These are phyloP conservation scores for Rhodotorula sp. DNA, from an alignment of 1,284 basidiomycete genomes.

Conservation along the genomic window DNA sequence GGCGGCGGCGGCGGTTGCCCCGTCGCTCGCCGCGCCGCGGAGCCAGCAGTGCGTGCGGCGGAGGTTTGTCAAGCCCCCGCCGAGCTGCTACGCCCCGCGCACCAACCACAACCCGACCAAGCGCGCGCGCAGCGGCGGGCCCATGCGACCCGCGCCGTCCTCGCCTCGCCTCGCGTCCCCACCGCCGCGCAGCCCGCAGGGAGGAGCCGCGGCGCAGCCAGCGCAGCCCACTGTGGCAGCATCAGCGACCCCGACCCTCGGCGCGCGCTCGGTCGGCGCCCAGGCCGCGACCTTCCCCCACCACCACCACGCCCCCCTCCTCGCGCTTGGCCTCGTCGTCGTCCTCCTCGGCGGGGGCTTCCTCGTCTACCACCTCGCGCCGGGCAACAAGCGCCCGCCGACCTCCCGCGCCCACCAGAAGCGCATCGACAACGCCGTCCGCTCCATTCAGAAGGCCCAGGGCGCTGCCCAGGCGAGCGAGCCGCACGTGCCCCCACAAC, in stretches of 20 bases:
- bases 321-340: conserved; percentile 10
- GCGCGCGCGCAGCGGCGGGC: neutral
- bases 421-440: neutral
- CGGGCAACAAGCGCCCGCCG: neutral
- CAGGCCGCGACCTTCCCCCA: neutral
- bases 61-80: conserved; percentile 2
- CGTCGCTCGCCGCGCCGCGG: no score
- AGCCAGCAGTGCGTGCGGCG: neutral
- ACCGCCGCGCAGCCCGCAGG: neutral
- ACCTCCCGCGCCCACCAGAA: neutral
- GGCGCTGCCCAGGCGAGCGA: neutral
- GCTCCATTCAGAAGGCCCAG: neutral
- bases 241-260: neutral
- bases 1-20: no score
- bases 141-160: neutral
- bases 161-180: neutral
- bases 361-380: neutral
- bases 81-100: no score
- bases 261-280: neutral
- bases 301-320: neutral
- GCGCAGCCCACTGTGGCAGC: neutral
- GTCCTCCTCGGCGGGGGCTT: conserved; percentile 7
- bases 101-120: no score
- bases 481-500: no score
- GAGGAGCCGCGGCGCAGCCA: neutral